Percentiles rank a stretch among this genome's conserved stretches.
Conservation (phyloP, 257 asterid species). For the Coffea canephora region DNA sequence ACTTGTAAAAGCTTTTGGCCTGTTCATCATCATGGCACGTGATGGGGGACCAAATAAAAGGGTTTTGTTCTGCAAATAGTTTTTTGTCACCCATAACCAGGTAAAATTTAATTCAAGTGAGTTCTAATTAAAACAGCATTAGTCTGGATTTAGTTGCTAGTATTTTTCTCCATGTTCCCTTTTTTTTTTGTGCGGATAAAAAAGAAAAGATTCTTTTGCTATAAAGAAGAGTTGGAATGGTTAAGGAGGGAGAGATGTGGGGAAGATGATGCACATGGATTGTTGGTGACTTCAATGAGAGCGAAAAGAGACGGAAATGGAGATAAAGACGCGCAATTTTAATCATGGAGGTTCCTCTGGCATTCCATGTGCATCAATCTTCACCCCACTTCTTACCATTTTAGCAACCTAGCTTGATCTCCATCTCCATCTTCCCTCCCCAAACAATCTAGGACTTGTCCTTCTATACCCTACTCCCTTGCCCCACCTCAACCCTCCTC, state of each 20-base stretch:
- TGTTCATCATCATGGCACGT: constrained; percentile 39
- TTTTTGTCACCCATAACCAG: constrained; percentile 50
- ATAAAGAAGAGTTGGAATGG: constrained; percentile 17
- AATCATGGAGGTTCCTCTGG: constrained; percentile 78
- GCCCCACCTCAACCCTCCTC: not conserved
- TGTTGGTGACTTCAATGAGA: constrained; percentile 48
- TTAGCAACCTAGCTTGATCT: constrained; percentile 13
- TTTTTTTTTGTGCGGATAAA: not conserved
- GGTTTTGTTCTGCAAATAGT: constrained; percentile 20
- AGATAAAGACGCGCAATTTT: constrained; percentile 56
- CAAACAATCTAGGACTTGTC: constrained; percentile 39
- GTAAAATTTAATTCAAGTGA: constrained; percentile 30
- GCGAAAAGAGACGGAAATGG: constrained; percentile 24
- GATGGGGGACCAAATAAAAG: constrained; percentile 38
- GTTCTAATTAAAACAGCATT: constrained; percentile 24
- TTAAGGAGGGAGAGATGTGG: constrained; percentile 30
- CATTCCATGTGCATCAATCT: constrained; percentile 85
- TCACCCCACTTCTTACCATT: constrained; percentile 54
- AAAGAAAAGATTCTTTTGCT: constrained; percentile 29
- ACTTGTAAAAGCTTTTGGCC: constrained; percentile 19
- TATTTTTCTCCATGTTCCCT: constrained; percentile 14
- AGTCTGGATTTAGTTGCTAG: constrained; percentile 35
- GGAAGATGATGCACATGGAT: constrained; percentile 84
- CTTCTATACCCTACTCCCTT: constrained; percentile 8
- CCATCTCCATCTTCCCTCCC: constrained; percentile 20